Evolutionary conservation across 176 grass and related monocot species (phyloP).

Genomic region (Panicum miliaceum): DNA sequence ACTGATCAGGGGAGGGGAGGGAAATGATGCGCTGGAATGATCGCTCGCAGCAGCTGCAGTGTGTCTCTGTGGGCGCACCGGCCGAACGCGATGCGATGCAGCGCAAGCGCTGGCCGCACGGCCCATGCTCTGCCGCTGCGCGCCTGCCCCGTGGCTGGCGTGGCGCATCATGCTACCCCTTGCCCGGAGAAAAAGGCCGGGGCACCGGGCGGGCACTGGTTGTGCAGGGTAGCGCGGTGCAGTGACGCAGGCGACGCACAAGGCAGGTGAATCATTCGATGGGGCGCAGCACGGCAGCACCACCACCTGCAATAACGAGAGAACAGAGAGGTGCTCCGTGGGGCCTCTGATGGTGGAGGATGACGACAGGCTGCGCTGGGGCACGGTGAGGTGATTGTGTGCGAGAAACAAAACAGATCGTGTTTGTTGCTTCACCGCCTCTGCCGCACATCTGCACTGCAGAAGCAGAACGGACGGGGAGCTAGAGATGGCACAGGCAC

Average conservation of each 20-base stretch:
- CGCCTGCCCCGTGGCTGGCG: constrained; percentile 23
- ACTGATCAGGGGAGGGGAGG: neutral
- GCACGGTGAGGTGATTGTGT: too few species aligned
- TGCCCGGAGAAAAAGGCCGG: constrained; percentile 26
- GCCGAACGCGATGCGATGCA: neutral
- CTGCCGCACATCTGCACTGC: neutral
- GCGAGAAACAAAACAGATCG: too few species aligned
- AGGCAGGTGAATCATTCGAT: constrained; percentile 36
- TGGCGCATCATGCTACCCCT: constrained; percentile 36
- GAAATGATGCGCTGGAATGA: neutral
- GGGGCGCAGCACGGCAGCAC: neutral
- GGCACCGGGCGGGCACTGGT: too few species aligned
- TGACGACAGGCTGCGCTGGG: constrained; percentile 7
- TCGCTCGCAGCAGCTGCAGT: neutral
- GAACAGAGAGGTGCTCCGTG: neutral
- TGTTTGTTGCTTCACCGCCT: neutral
- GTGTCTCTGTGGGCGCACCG: neutral
- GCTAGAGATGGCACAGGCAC: neutral
- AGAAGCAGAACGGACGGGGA: too few species aligned
- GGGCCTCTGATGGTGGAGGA: neutral
- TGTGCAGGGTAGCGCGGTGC: too few species aligned
- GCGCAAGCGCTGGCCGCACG: neutral
- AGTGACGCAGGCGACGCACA: constrained; percentile 22
- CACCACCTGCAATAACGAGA: constrained; percentile 27
- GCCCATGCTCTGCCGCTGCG: neutral